Conservation (phyloP, 768 basidiomycete species). For the Russula abietina region DNA sequence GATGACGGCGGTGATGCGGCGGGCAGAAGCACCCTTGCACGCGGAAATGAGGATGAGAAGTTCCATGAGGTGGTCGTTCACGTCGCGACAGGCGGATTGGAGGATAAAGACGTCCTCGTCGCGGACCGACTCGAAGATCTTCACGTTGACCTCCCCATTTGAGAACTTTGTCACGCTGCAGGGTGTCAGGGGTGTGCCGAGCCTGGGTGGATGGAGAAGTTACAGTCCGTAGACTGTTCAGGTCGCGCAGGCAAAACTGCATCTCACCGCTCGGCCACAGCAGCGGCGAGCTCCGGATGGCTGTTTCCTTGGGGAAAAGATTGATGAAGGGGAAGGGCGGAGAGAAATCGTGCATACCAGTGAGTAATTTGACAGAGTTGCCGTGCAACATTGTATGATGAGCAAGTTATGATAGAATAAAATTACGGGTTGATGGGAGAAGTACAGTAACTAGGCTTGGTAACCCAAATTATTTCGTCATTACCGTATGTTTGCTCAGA, state of each 20-base stretch:
- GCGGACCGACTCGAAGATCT: slow-evolving; percentile 90
- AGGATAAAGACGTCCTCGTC: slow-evolving; percentile 99
- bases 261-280: slow-evolving; percentile 95
- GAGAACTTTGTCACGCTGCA: slow-evolving; percentile 87
- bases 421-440: neutral
- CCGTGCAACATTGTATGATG: slow-evolving; percentile 61
- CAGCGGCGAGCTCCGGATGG: slow-evolving; percentile 94
- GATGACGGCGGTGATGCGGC: slow-evolving; percentile 94
- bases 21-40: slow-evolving; percentile 93
- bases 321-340: slow-evolving; percentile 11
- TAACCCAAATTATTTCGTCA: neutral
- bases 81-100: slow-evolving; percentile 83
- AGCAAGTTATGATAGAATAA: neutral
- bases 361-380: slow-evolving; percentile 70
- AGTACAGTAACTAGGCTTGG: neutral
- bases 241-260: slow-evolving; percentile 34
- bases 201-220: slow-evolving; percentile 49
- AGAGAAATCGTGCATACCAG: slow-evolving; percentile 43
- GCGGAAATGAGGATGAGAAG: slow-evolving; percentile 98
- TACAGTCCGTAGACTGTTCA: slow-evolving; percentile 45
- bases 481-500: slow-evolving; percentile 18
- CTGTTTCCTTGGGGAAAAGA: slow-evolving; percentile 68
- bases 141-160: slow-evolving; percentile 93
- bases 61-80: slow-evolving; percentile 97
- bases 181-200: slow-evolving; percentile 80